Evolutionary conservation across 257 asterid genomes (phyloP).

Genomic region (Gynochthodes officinalis): DNA sequence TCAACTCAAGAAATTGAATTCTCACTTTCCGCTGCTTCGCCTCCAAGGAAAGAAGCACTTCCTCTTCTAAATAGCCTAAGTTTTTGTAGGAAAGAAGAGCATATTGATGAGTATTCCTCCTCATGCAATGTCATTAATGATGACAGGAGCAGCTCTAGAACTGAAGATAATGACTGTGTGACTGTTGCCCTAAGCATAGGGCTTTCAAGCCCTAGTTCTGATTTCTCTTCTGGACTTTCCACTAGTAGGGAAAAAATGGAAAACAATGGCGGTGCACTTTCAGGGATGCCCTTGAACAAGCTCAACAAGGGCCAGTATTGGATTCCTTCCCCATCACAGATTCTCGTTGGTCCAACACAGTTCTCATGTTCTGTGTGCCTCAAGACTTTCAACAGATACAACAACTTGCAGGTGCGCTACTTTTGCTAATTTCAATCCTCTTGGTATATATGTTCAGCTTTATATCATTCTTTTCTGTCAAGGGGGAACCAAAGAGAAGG

Average conservation of each 20-base stretch:
- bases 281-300: slow-evolving; percentile 57
- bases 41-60: slow-evolving; percentile 57
- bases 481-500: no score
- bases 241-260: slow-evolving; percentile 11
- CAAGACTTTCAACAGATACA: slow-evolving; percentile 90
- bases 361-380: slow-evolving; percentile 77
- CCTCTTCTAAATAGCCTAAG: slow-evolving; percentile 63
- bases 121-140: slow-evolving; percentile 26
- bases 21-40: not conserved
- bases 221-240: slow-evolving; percentile 22
- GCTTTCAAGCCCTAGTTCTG: slow-evolving; percentile 64
- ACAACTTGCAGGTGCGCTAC: slow-evolving; percentile 67
- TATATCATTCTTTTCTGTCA: no score
- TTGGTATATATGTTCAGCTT: not conserved
- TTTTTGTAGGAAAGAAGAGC: slow-evolving; percentile 17
- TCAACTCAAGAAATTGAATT: slow-evolving; percentile 9
- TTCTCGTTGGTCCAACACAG: slow-evolving; percentile 81
- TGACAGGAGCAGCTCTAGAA: not conserved
- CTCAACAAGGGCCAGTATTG: slow-evolving; percentile 71
- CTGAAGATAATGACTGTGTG: slow-evolving; percentile 24
- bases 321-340: slow-evolving; percentile 81
- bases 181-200: slow-evolving; percentile 64
- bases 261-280: slow-evolving; percentile 31
- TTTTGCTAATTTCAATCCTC: not conserved
- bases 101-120: slow-evolving; percentile 9